These are phyloP conservation scores for Stagonosporopsis rhizophila DNA, from an alignment of 2,329 filamentous ascomycete species.

Conservation along the genomic window DNA sequence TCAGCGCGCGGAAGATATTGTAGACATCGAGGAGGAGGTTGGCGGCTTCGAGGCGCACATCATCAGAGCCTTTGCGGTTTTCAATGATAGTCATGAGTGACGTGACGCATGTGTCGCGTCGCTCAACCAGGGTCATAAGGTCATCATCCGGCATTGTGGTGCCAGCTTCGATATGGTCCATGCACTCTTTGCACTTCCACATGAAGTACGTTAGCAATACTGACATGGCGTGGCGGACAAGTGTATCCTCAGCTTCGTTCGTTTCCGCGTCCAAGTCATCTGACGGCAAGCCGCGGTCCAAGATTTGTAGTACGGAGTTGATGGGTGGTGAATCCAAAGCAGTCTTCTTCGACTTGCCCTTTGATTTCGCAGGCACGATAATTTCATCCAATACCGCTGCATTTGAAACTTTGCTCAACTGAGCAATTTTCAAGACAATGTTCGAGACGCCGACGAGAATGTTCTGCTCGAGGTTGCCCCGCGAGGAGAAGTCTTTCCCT, in stretches of 20 bases:
- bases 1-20: constrained; percentile 77
- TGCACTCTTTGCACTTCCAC: constrained; percentile 77
- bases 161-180: constrained; percentile 46
- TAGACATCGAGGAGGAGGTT: constrained; percentile 83
- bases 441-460: constrained; percentile 75
- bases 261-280: constrained; percentile 72
- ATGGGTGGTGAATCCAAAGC: constrained; percentile 58
- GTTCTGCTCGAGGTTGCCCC: constrained; percentile 71
- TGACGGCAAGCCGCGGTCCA: constrained; percentile 74
- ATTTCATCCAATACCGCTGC: constrained; percentile 73
- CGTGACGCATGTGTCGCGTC: constrained; percentile 60
- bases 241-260: constrained; percentile 79
- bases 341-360: constrained; percentile 37
- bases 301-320: constrained; percentile 73
- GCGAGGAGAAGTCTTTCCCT: constrained; percentile 72
- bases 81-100: constrained; percentile 60
- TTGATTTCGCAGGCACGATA: constrained; percentile 52
- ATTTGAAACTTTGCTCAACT: constrained; percentile 80
- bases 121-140: constrained; percentile 62
- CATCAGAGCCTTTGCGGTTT: constrained; percentile 70
- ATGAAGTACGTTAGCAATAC: constrained; percentile 88
- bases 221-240: constrained; percentile 78
- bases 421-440: constrained; percentile 78
- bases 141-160: constrained; percentile 62
- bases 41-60: constrained; percentile 77